Base-by-base conservation (phyloP, 345 rosid genomes). In the Citrus cavaleriei region DNA sequence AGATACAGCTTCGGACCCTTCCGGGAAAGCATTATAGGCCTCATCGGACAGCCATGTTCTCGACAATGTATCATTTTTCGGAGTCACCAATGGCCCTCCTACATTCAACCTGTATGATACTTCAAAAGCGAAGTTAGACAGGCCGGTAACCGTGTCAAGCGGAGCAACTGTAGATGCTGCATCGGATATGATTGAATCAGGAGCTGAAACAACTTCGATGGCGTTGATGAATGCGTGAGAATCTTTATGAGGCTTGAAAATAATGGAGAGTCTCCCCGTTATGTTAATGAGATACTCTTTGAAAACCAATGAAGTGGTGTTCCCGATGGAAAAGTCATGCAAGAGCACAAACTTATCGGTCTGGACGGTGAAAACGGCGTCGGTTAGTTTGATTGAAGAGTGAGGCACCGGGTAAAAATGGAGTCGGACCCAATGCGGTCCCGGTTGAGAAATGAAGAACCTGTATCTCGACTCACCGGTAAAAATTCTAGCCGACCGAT, bases 381-480 rank as follows among this genome's bases (percentile, higher is more conserved):
- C 21, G 0, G 83, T 84, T 32, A 92, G 91, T 70, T 92, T 81
- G 74, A 84, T 78, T 4, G 76, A 80, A 25, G 90, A 89, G 78
- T 93, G 91, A 60, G 87, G 83, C 37, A 92, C 85, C 5, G 99
- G 93, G 79, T 88, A 83, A 27, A 95, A 92, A 78, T 95, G 86
- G 80, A 95, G 95, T 14, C 93, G 95, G 78, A 95, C 74, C 97
- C 95, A 93, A 78, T 93, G 97, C 70, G 86, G 81, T 1, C 97
- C 97, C 1, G 86, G 87, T 5, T 81, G 84, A 28, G 91, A 78
- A 34, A 92, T 76, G 73, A 46, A 80, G 73, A 95, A 85, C 1
- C 86, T 82, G 77, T 90, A 92, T 6, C 58, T 83, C 1, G 96
- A 85, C 30, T 80, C 85, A 0, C 75, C 79, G 14, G 82, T 54